phyloP scores from a whole-genome alignment of 345 rosid species.

The Lepidium aucheri region DNA sequence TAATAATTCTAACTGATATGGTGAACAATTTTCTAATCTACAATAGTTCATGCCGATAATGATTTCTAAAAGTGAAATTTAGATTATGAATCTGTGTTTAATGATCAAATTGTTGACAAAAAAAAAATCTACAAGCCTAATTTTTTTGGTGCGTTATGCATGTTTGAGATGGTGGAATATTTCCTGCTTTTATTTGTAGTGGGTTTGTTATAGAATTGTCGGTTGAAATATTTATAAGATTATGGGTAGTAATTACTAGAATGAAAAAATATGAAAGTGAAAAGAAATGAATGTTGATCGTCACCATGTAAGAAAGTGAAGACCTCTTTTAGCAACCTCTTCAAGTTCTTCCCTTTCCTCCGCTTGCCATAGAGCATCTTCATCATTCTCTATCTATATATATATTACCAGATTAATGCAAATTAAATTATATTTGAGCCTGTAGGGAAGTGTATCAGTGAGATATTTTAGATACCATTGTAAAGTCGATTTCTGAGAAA shows the following conservation, averaged over 20 bases:
- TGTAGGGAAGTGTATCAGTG: neutral
- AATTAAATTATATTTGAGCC: neutral
- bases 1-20: no score
- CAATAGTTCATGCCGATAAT: no score
- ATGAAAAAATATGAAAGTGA: neutral
- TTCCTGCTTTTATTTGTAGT: neutral
- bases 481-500: constrained; percentile 59
- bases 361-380: constrained; percentile 52
- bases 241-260: neutral
- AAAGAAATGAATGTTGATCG: neutral
- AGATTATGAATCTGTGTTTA: no score
- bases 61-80: no score
- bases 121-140: no score
- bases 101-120: no score
- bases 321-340: constrained; percentile 55
- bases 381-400: constrained; percentile 58
- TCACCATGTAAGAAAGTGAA: constrained; percentile 52
- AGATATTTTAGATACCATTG: constrained; percentile 30
- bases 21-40: no score
- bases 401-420: no score
- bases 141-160: neutral
- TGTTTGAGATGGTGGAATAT: neutral
- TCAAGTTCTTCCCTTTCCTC: constrained; percentile 41
- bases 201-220: neutral
- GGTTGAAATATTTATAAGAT: neutral